Evolutionary conservation across 257 asterid genomes (phyloP).

Genomic region (Misopates orontium): DNA sequence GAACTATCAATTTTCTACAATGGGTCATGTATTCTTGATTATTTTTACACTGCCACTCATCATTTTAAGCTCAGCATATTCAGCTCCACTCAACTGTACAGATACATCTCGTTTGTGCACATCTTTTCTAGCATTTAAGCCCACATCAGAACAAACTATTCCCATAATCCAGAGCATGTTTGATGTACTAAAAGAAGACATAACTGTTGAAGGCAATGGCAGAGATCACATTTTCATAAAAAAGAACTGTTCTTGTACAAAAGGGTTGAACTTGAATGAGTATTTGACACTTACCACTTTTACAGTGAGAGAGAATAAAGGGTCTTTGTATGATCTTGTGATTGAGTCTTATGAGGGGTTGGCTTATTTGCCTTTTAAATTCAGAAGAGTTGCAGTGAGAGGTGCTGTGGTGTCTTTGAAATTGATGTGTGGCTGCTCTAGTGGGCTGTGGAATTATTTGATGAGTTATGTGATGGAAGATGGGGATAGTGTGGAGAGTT

Average conservation of each 20-base stretch:
- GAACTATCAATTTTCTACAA: conserved; percentile 28
- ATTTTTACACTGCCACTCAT: conserved; percentile 26
- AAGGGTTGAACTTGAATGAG: conserved; percentile 43
- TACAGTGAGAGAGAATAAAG: conserved; percentile 65
- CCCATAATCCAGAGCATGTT: conserved; percentile 84
- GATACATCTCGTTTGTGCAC: conserved; percentile 76
- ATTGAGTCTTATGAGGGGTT: conserved; percentile 68
- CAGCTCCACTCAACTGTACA: conserved; percentile 74
- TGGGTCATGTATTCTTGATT: conserved; percentile 53
- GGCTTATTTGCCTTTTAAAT: conserved; percentile 71
- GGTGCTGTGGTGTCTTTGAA: conserved; percentile 84
- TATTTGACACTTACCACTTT: conserved; percentile 80
- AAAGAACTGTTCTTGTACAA: conserved; percentile 97
- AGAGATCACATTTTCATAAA: conserved; percentile 68
- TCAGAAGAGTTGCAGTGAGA: conserved; percentile 66
- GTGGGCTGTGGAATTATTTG: conserved; percentile 91
- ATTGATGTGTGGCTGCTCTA: conserved; percentile 91
- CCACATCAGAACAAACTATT: conserved; percentile 55
- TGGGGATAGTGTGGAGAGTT: conserved; percentile 82
- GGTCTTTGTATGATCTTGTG: conserved; percentile 76
- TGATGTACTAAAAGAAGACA: conserved; percentile 73
- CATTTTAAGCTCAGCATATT: conserved; percentile 32
- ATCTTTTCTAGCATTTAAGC: conserved; percentile 88
- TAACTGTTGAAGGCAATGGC: conserved; percentile 77
- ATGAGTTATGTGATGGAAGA: conserved; percentile 94